Percentiles rank a stretch among this genome's conserved stretches.
Conservation (phyloP, 2,329 filamentous ascomycete species). For the Salinomyces thailandicus region DNA sequence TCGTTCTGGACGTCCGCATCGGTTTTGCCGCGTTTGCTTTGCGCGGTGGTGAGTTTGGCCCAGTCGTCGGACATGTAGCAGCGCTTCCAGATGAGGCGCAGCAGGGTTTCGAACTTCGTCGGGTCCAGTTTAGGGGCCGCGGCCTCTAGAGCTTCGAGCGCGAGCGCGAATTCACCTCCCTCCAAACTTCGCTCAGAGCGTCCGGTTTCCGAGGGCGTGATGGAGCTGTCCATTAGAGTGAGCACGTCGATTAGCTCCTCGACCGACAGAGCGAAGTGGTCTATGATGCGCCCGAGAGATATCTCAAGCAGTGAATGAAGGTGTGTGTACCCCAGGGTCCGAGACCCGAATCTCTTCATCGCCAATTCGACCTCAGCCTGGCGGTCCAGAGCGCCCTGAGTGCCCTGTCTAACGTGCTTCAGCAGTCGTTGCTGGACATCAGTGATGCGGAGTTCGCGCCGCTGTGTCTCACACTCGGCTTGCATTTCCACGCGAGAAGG, state of each 20-base stretch:
- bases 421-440: conserved; percentile 72
- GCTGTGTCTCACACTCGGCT: conserved; percentile 1
- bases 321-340: conserved; percentile 47
- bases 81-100: conserved; percentile 74
- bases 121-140: conserved; percentile 41
- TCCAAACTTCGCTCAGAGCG: conserved; percentile 29
- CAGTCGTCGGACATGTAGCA: conserved; percentile 79
- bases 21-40: conserved; percentile 46
- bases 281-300: conserved; percentile 58
- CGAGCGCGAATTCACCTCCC: conserved; percentile 60
- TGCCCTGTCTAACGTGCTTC: conserved; percentile 55
- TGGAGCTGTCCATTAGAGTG: conserved; percentile 56
- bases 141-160: conserved; percentile 49
- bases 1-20: conserved; percentile 56
- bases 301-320: conserved; percentile 63
- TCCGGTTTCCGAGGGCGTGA: conserved; percentile 35
- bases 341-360: conserved; percentile 53
- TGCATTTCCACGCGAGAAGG: not conserved
- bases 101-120: conserved; percentile 46
- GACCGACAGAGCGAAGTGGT: conserved; percentile 54
- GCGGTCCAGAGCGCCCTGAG: conserved; percentile 65
- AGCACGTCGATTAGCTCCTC: conserved; percentile 61
- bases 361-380: conserved; percentile 67
- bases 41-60: conserved; percentile 66
- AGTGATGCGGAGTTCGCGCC: conserved; percentile 52